These are phyloP conservation scores for Viridothelium virens DNA, from an alignment of 495 filamentous ascomycete genomes.

Conservation along the genomic window DNA sequence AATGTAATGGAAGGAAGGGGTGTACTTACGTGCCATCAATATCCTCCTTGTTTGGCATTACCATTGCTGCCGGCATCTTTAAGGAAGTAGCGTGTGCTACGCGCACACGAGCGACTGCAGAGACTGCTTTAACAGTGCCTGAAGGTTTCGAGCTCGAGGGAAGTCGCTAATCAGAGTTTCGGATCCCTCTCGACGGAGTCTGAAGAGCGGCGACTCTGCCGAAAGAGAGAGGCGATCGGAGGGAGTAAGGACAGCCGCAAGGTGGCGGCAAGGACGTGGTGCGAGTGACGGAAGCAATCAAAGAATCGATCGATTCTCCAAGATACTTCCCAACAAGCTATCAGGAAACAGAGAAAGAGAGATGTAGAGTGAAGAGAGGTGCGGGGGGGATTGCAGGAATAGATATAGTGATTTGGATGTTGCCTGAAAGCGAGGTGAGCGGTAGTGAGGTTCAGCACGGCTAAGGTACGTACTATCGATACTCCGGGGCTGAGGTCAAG, in stretches of 20 bases:
- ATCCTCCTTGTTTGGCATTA: conserved; percentile 27
- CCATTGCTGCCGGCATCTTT: conserved; percentile 14
- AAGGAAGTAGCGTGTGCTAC: neutral
- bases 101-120: conserved; percentile 5
- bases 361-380: neutral
- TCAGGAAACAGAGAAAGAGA: neutral
- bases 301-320: neutral
- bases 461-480: neutral
- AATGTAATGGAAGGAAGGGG: neutral
- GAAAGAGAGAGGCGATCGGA: neutral
- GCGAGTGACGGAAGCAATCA: neutral
- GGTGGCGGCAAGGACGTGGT: conserved; percentile 1
- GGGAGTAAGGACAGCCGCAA: neutral
- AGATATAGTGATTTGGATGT: neutral
- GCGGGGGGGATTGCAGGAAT: neutral
- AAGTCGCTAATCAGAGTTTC: neutral
- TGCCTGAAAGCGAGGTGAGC: neutral
- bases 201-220: neutral
- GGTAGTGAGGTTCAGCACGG: neutral
- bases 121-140: neutral
- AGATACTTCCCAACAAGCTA: no score
- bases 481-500: neutral
- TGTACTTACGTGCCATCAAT: conserved; percentile 21
- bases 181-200: neutral
- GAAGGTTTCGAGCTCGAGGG: neutral